A percentile compares a stretch with the other conserved stretches of the same genome.
Conservation (phyloP, 805 yeast genomes). For the Ogataea salicorniae region DNA sequence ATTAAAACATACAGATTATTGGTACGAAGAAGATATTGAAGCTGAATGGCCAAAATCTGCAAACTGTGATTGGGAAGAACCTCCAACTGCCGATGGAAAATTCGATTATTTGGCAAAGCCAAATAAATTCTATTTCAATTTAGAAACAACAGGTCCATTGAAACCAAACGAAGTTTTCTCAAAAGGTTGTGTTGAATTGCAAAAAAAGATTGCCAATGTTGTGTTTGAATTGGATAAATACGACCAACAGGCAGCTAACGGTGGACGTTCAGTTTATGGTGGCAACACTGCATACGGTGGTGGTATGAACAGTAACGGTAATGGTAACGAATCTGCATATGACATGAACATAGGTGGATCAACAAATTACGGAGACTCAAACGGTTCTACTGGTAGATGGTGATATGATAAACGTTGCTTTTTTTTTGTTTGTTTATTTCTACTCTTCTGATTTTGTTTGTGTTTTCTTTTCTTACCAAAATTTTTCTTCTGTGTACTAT, state of each 20-base stretch:
- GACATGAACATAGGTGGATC: constrained; percentile 18
- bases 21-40: constrained; percentile 89
- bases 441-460: not conserved
- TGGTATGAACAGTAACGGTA: no score
- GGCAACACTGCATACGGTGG: constrained; percentile 26
- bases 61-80: constrained; percentile 94
- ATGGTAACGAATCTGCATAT: constrained; percentile 8
- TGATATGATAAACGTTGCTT: constrained; percentile 1
- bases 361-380: constrained; percentile 23
- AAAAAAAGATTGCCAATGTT: constrained; percentile 85
- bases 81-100: constrained; percentile 79
- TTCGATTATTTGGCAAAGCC: constrained; percentile 86
- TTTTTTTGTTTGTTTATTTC: not conserved
- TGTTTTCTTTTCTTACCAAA: no score
- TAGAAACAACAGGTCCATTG: constrained; percentile 88
- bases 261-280: constrained; percentile 25
- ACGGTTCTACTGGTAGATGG: constrained; percentile 31
- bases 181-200: constrained; percentile 79
- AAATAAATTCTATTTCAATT: constrained; percentile 73
- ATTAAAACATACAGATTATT: constrained; percentile 88
- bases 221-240: constrained; percentile 58
- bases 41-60: constrained; percentile 90
- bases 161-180: constrained; percentile 85
- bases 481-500: no score
- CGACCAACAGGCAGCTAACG: constrained; percentile 32